phyloP scores from a whole-genome alignment of 495 filamentous ascomycete genomes.

The Aspergillus olivimuriae region DNA sequence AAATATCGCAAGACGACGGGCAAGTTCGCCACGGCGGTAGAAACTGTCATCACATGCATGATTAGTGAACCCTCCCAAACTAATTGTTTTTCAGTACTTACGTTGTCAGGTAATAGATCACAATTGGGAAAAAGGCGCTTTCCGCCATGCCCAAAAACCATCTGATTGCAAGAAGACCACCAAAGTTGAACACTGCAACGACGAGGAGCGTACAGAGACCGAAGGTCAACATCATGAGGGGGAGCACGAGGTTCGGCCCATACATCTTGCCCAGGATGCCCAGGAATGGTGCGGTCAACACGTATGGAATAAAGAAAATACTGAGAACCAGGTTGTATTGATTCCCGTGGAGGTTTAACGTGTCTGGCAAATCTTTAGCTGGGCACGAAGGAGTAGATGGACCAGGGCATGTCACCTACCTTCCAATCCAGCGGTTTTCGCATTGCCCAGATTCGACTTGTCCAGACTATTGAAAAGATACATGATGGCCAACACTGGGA shows the following conservation, averaged over 20 bases:
- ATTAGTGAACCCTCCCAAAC: no score
- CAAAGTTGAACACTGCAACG: conserved; percentile 50
- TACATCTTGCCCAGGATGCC: conserved; percentile 62
- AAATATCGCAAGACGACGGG: conserved; percentile 67
- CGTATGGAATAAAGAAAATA: conserved; percentile 70
- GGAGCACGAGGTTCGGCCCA: conserved; percentile 53
- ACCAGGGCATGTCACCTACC: conserved; percentile 17
- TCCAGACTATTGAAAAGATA: conserved; percentile 52
- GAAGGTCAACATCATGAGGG: conserved; percentile 60
- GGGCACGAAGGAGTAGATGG: no score
- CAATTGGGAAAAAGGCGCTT: conserved; percentile 64
- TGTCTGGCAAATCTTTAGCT: no score
- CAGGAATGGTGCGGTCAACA: conserved; percentile 55
- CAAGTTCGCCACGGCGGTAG: conserved; percentile 68
- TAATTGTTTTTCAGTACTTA: no score
- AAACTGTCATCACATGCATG: no score
- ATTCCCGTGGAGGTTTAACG: conserved; percentile 42
- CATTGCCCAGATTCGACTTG: conserved; percentile 56
- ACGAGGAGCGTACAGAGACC: conserved; percentile 51
- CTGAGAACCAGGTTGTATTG: conserved; percentile 64
- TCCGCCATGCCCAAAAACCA: conserved; percentile 61
- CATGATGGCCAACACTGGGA: conserved; percentile 53
- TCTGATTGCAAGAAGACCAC: conserved; percentile 51
- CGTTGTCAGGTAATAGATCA: conserved; percentile 49
- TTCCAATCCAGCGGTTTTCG: conserved; percentile 49